A percentile compares a stretch with the other conserved stretches of the same genome.
Evolutionary conservation across 345 rosid genomes (phyloP).

Genomic region (Hypericum androsaemum): DNA sequence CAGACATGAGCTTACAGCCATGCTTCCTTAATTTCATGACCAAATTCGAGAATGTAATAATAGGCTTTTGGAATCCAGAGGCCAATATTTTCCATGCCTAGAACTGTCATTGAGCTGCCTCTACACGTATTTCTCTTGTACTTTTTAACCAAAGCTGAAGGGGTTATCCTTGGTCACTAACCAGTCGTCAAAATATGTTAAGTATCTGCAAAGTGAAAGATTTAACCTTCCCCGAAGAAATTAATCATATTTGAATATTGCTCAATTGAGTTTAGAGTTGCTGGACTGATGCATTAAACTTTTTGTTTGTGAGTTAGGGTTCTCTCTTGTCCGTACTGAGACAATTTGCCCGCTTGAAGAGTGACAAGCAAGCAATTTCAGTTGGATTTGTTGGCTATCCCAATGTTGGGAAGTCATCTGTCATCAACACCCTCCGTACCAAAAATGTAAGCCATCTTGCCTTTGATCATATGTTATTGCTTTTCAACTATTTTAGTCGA

Average conservation of each 20-base stretch:
- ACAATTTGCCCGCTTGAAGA: slow-evolving; percentile 80
- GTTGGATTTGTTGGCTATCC: slow-evolving; percentile 98
- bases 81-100: too few relatives aligned
- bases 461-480: neutral
- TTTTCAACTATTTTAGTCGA: neutral
- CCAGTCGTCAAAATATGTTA: too few relatives aligned
- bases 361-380: slow-evolving; percentile 92
- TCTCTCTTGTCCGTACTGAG: slow-evolving; percentile 83
- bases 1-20: neutral
- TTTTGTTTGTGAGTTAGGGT: slow-evolving; percentile 40
- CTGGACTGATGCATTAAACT: neutral
- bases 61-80: too few relatives aligned
- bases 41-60: too few relatives aligned
- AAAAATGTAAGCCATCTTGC: slow-evolving; percentile 51
- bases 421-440: slow-evolving; percentile 84
- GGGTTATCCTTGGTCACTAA: too few relatives aligned
- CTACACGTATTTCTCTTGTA: too few relatives aligned
- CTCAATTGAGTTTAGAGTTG: too few relatives aligned
- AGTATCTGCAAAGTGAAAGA: too few relatives aligned
- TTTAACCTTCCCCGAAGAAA: too few relatives aligned
- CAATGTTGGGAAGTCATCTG: slow-evolving; percentile 95
- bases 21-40: neutral
- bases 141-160: too few relatives aligned
- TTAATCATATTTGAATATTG: too few relatives aligned
- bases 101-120: too few relatives aligned